phyloP scores from a whole-genome alignment of 1,284 basidiomycete genomes.

The Apiotrichum akiyoshidainum region DNA sequence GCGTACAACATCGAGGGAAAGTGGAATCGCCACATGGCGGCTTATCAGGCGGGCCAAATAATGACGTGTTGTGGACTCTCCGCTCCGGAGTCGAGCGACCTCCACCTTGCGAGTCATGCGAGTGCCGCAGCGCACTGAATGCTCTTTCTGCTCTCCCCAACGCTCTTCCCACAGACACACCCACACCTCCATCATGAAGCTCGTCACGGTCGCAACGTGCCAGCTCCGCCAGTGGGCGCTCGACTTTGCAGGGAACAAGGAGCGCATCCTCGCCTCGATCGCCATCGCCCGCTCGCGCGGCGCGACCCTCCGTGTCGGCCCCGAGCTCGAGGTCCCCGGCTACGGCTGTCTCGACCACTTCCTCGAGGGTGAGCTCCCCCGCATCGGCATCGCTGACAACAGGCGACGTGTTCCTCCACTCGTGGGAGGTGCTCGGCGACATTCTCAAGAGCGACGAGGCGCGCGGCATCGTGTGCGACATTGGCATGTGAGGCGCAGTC shows the following conservation, averaged over 20 bases:
- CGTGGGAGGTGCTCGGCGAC: conserved; percentile 89
- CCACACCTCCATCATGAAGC: conserved; percentile 25
- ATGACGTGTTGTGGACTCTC: no score
- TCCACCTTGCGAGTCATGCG: no score
- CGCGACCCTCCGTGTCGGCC: conserved; percentile 92
- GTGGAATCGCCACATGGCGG: no score
- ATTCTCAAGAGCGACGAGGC: conserved; percentile 75
- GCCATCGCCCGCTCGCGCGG: conserved; percentile 78
- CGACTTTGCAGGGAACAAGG: conserved; percentile 89
- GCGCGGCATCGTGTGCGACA: conserved; percentile 79
- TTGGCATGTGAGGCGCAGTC: conserved; percentile 72
- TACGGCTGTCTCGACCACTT: conserved; percentile 93
- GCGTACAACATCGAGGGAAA: no score
- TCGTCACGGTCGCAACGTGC: conserved; percentile 74
- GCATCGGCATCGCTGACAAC: conserved; percentile 2
- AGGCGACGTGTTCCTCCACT: conserved; percentile 93
- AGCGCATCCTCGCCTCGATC: conserved; percentile 87
- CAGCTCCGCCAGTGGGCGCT: conserved; percentile 95
- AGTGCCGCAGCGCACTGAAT: no score
- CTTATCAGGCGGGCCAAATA: no score
- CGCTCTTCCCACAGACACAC: no score
- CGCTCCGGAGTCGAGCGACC: no score
- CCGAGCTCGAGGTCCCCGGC: conserved; percentile 95
- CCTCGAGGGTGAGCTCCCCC: conserved; percentile 49
- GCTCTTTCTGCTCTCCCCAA: no score